These are phyloP conservation scores for Flammula alnicola DNA, from an alignment of 1,284 basidiomycete species.

Conservation along the genomic window DNA sequence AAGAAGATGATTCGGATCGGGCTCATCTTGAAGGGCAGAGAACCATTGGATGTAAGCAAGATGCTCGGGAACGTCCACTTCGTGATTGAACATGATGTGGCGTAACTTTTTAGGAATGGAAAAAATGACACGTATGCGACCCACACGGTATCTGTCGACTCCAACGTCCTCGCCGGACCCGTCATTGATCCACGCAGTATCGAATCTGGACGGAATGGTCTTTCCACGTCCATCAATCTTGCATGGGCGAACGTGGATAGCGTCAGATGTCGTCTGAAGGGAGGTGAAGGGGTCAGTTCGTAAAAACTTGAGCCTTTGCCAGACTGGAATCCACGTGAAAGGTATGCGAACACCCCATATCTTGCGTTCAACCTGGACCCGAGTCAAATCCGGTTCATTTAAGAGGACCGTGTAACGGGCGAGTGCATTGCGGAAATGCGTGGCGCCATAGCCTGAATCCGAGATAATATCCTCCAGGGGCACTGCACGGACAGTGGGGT, in stretches of 20 bases:
- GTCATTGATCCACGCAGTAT: conserved; percentile 17
- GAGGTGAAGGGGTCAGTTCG: not conserved
- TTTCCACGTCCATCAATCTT: conserved; percentile 3
- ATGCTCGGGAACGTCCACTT: conserved; percentile 1
- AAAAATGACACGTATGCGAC: conserved; percentile 20
- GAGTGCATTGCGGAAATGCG: not conserved
- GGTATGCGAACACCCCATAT: conserved; percentile 1
- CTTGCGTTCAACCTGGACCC: not conserved
- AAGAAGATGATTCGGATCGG: conserved; percentile 15
- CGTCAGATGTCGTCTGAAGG: conserved; percentile 6
- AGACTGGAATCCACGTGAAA: conserved; percentile 7
- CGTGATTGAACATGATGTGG: not conserved
- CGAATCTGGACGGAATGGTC: conserved; percentile 22
- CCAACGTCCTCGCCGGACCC: not conserved
- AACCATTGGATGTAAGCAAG: conserved; percentile 28
- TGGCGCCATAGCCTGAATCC: not conserved
- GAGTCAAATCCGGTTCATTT: not conserved
- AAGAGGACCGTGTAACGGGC: not conserved
- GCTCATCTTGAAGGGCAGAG: conserved; percentile 13
- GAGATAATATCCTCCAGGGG: conserved; percentile 19
- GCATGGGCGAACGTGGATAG: conserved; percentile 17
- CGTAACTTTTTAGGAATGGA: conserved; percentile 12
- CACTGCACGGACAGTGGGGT: conserved; percentile 40
- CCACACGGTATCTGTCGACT: conserved; percentile 9
- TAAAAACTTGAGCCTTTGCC: conserved; percentile 11